phyloP scores from a whole-genome alignment of 2,329 filamentous ascomycete genomes.

The Alternaria ventricosa region DNA sequence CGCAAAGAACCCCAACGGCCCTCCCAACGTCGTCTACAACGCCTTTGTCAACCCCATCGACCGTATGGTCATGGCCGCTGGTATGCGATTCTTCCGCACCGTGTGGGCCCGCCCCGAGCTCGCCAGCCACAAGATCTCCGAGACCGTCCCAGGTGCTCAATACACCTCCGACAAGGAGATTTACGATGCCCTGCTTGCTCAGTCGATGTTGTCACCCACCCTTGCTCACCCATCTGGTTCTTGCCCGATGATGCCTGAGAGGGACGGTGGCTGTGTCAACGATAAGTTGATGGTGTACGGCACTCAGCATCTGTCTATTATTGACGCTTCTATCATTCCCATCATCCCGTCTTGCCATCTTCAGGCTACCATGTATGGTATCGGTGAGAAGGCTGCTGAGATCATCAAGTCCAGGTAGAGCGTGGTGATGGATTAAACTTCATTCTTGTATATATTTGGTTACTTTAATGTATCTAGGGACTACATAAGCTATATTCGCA shows the following conservation, averaged over 20 bases:
- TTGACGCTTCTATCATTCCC: conserved; percentile 43
- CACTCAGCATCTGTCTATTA: conserved; percentile 30
- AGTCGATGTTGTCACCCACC: conserved; percentile 29
- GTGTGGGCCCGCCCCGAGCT: conserved; percentile 38
- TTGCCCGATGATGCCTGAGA: conserved; percentile 37
- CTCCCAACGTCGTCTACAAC: conserved; percentile 34
- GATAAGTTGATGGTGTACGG: conserved; percentile 42
- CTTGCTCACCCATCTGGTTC: conserved; percentile 42
- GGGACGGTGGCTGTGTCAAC: conserved; percentile 34
- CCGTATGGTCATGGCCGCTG: conserved; percentile 37
- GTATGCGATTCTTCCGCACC: conserved; percentile 43
- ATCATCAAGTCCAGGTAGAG: conserved; percentile 35
- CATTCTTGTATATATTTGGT: conserved; percentile 6
- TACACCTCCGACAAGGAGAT: conserved; percentile 32
- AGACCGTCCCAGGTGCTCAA: conserved; percentile 32
- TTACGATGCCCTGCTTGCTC: conserved; percentile 23
- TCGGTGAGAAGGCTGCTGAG: conserved; percentile 46
- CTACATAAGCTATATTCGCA: not conserved
- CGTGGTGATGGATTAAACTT: not conserved
- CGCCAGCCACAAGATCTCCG: conserved; percentile 25
- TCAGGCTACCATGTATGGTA: conserved; percentile 42
- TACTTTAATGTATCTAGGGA: not conserved
- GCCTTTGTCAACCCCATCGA: conserved; percentile 40
- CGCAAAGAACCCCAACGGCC: conserved; percentile 34
- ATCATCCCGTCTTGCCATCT: conserved; percentile 38